Conservation (phyloP, 1,284 basidiomycete genomes). For the Flammula alnicola region DNA sequence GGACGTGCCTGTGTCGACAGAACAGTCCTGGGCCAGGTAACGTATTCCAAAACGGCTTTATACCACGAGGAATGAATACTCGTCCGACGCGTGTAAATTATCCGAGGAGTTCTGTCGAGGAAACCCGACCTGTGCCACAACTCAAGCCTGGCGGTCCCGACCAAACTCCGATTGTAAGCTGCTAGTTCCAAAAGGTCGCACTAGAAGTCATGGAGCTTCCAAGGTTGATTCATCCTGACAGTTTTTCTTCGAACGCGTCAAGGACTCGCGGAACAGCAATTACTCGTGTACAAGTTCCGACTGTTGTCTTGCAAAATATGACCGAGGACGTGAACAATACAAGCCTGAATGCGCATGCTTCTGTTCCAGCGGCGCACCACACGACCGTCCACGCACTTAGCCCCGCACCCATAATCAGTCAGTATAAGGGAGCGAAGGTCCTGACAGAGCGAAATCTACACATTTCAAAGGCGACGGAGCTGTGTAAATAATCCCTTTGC, state of each 20-base stretch:
- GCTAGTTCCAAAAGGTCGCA: not conserved
- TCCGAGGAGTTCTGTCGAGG: not conserved
- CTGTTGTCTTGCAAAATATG: not conserved
- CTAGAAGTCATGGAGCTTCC: not conserved
- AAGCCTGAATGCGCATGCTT: not conserved
- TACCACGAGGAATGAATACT: not conserved
- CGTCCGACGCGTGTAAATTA: not conserved
- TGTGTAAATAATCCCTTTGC: not conserved
- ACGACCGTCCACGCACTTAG: conserved; percentile 5
- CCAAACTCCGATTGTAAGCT: not conserved
- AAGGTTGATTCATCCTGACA: not conserved
- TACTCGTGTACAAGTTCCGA: not conserved
- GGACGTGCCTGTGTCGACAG: not conserved
- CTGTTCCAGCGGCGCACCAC: not conserved
- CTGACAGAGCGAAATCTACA: not conserved
- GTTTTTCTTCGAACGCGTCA: conserved; percentile 9
- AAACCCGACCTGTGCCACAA: not conserved
- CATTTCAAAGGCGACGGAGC: not conserved
- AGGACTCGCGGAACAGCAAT: not conserved
- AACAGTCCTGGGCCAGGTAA: not conserved
- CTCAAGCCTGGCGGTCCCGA: not conserved
- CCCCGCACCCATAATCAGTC: conserved; percentile 13
- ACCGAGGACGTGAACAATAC: not conserved
- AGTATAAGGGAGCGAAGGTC: conserved; percentile 5
- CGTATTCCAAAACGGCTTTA: not conserved